phyloP scores from a whole-genome alignment of 2,329 filamentous ascomycete species.

The Verticillium nonalfalfae region DNA sequence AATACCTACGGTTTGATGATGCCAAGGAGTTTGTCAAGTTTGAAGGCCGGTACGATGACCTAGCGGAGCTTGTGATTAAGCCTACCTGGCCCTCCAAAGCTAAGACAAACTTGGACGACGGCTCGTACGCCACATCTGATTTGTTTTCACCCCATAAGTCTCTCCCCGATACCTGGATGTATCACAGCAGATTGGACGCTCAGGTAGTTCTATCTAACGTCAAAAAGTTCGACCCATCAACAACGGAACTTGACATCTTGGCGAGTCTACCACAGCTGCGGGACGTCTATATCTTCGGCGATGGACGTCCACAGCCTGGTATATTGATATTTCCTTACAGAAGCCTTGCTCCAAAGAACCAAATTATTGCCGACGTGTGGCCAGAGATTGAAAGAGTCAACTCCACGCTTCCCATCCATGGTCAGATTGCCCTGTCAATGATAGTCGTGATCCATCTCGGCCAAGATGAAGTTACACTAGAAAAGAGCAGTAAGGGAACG shows the following conservation, averaged over 20 bases:
- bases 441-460: constrained; percentile 35
- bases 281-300: constrained; percentile 57
- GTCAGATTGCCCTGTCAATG: constrained; percentile 42
- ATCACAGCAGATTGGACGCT: constrained; percentile 53
- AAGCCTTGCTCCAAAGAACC: constrained; percentile 12
- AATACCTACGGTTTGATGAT: constrained; percentile 43
- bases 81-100: constrained; percentile 51
- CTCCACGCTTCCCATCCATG: constrained; percentile 38
- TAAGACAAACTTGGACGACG: constrained; percentile 50
- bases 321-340: constrained; percentile 40
- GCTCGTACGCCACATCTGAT: constrained; percentile 56
- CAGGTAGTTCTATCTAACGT: constrained; percentile 57
- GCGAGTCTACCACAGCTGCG: constrained; percentile 31
- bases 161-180: constrained; percentile 50
- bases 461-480: constrained; percentile 24
- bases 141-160: constrained; percentile 49
- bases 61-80: constrained; percentile 49
- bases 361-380: constrained; percentile 34
- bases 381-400: constrained; percentile 41
- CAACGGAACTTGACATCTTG: constrained; percentile 48
- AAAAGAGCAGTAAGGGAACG: constrained; percentile 60
- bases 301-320: constrained; percentile 46
- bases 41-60: constrained; percentile 32
- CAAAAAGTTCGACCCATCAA: constrained; percentile 61
- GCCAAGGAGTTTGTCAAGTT: constrained; percentile 31